phyloP scores from a whole-genome alignment of 352 stramenopile species.

The Globisporangium echinulatum region DNA sequence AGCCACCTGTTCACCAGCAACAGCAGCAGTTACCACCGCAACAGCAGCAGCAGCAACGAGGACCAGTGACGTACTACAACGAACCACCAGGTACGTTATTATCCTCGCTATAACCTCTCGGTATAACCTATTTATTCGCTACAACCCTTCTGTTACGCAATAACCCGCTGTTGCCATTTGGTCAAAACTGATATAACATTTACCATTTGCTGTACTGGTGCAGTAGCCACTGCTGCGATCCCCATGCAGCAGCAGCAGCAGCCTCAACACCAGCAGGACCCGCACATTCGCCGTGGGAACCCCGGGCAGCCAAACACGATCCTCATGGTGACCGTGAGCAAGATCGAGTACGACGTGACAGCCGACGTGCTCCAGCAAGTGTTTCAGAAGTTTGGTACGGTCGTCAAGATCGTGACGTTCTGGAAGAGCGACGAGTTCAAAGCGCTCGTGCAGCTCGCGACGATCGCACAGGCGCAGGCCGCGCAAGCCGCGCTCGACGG shows the following conservation, averaged over 20 bases:
- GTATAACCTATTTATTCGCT: too few species aligned
- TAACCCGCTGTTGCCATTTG: too few species aligned
- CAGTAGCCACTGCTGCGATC: too few species aligned
- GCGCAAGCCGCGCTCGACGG: constrained; percentile 67
- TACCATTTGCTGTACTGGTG: too few species aligned
- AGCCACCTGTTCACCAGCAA: constrained; percentile 9
- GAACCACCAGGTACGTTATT: constrained; percentile 1
- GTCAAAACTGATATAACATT: too few species aligned
- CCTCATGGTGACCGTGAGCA: constrained; percentile 72
- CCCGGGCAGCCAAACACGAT: constrained; percentile 52
- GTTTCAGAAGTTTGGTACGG: constrained; percentile 82
- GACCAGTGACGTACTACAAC: not conserved
- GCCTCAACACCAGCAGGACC: constrained; percentile 2
- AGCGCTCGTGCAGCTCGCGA: constrained; percentile 74
- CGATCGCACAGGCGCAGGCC: constrained; percentile 60
- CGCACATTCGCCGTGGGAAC: constrained; percentile 21
- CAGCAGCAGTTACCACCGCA: constrained; percentile 14
- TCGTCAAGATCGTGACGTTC: constrained; percentile 79
- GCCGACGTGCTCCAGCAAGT: constrained; percentile 78
- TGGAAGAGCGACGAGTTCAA: constrained; percentile 83
- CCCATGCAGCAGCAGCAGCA: not conserved
- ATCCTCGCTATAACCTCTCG: not conserved
- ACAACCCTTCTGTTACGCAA: too few species aligned
- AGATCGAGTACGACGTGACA: constrained; percentile 81
- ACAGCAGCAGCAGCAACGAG: constrained; percentile 9